Evolutionary conservation across 169 alveolate genomes (phyloP), one percentile per base, ranked within the genome.

Genomic region (Babesia bigemina): DNA sequence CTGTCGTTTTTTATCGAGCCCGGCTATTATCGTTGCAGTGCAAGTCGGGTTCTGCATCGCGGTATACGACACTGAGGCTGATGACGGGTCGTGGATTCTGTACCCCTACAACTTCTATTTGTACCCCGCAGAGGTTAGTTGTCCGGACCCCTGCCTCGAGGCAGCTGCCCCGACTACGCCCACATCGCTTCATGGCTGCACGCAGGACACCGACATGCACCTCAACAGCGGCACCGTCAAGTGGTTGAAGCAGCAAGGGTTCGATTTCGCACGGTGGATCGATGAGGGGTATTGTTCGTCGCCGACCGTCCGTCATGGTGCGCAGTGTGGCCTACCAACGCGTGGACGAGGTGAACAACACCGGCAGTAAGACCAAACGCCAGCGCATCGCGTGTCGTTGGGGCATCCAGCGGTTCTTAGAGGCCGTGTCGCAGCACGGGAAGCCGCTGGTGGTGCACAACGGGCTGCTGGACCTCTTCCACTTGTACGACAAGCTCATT

Each of bases 401-500:
- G 29, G 92, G 87, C 12, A 58, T 88, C 45, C 90, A 86, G 55
- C 63, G 29, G 42, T 45, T 85, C 16, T 39, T 86, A 48, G 84
- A 71, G 58, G 87, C 90, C 24, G 44, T 88, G 0, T 61, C 67
- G 22, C 78, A 79, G 66, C 36, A 70, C 28, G 70, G 70, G 58
- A 79, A 58, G 21, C 92, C 93, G 2, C 45, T 88, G 14, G 93
- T 88, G 24, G 85, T 85, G n/a, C 93, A 88, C 79, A 88, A 88
- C 71, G 92, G 92, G 28, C 58, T 85, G 47, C 63, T 88, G 65
- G 93, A 88, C 49, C 49, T 88, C 33, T 60, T 79, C 56, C 93
- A 88, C 62, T 14, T 79, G 17, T 85, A 71, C 49, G 91, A 79
- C 72, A 88, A 81, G 36, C 85, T 88, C 58, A 63, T 88, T 26